Evolutionary conservation across 2,329 filamentous ascomycete genomes (phyloP).

Genomic region (Colletotrichum kahawae): DNA sequence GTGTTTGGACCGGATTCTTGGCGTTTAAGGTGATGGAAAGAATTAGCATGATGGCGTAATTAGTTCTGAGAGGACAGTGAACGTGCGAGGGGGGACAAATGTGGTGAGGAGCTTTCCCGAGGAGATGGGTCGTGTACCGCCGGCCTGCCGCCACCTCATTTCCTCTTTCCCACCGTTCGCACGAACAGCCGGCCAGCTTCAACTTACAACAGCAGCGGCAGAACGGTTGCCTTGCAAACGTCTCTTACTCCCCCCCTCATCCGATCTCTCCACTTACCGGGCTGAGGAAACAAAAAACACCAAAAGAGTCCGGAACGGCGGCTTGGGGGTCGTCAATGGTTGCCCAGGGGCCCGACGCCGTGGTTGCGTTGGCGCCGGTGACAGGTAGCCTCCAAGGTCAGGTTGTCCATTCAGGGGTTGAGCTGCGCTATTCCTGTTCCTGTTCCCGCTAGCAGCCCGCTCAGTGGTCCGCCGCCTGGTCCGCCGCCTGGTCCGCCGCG

Average conservation of each 20-base stretch:
- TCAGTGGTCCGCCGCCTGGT: background rate
- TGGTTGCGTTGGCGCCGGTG: constrained; percentile 8
- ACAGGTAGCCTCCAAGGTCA: background rate
- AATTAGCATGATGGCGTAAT: background rate
- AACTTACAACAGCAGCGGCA: background rate
- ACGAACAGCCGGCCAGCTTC: background rate
- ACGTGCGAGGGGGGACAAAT: background rate
- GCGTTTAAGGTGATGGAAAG: background rate
- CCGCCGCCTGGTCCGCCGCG: background rate
- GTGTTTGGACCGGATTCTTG: background rate
- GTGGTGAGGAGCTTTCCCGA: background rate
- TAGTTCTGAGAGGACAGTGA: background rate
- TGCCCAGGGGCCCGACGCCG: background rate
- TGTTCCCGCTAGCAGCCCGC: background rate
- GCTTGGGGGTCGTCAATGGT: background rate
- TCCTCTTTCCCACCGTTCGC: background rate
- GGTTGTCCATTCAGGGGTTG: background rate
- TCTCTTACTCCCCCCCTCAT: background rate
- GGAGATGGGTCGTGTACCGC: background rate
- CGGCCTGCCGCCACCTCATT: background rate
- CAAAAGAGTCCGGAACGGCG: background rate
- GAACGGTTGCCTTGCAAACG: background rate
- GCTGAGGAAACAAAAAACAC: background rate
- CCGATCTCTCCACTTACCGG: background rate
- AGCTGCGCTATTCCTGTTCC: constrained; percentile 10